Conservation (phyloP, 352 stramenopile species). For the Globisporangium solare region DNA sequence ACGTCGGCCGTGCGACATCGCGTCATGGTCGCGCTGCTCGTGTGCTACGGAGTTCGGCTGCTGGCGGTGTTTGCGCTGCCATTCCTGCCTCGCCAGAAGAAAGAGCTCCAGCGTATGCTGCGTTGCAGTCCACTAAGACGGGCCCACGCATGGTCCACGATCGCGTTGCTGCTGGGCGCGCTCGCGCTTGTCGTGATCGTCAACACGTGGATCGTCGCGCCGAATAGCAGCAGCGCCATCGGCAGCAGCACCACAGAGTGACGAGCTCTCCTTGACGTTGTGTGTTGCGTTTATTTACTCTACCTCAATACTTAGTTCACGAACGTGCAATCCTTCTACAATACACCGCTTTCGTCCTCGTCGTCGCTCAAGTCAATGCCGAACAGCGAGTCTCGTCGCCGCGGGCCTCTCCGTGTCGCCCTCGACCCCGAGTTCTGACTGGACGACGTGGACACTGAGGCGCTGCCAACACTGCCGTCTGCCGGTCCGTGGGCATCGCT, state of each 20-base stretch:
- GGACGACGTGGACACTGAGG: neutral
- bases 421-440: neutral
- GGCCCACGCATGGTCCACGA: neutral
- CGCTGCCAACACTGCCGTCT: neutral
- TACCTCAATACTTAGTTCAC: slow-evolving; percentile 2
- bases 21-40: slow-evolving; percentile 30
- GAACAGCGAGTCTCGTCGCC: neutral
- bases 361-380: neutral
- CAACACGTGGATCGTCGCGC: slow-evolving; percentile 7
- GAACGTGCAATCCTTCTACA: neutral
- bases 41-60: slow-evolving; percentile 37
- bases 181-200: slow-evolving; percentile 5
- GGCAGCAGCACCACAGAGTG: no score
- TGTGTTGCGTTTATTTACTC: slow-evolving; percentile 4
- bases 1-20: slow-evolving; percentile 5
- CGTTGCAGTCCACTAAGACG: no score
- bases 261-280: no score
- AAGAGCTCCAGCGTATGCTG: slow-evolving; percentile 23
- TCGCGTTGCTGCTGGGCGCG: slow-evolving; percentile 1
- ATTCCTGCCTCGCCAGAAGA: slow-evolving; percentile 43
- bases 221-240: no score
- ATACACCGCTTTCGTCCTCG: neutral
- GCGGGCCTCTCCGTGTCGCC: neutral
- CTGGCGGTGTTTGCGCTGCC: slow-evolving; percentile 33
- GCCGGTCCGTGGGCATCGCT: neutral